A percentile compares a stretch with the other conserved stretches of the same genome.
These are phyloP conservation scores for Posidonia australis DNA, from an alignment of 106 monocot species.

Conservation along the genomic window DNA sequence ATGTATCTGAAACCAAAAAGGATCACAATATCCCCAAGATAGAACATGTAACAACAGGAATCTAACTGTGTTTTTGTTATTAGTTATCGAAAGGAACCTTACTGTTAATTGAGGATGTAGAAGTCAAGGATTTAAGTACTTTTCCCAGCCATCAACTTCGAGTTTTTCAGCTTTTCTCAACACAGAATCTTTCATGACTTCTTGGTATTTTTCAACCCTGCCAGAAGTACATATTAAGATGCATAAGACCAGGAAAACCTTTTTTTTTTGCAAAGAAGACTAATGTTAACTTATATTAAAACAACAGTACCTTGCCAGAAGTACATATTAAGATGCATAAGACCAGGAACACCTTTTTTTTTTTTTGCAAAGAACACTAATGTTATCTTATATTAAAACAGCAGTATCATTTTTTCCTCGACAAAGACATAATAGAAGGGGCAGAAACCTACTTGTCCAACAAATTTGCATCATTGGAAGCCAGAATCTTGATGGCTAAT, in stretches of 20 bases:
- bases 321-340: neutral
- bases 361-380: neutral
- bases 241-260: neutral
- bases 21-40: too few species aligned
- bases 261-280: neutral
- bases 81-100: too few species aligned
- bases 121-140: slow-evolving; percentile 44
- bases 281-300: too few species aligned
- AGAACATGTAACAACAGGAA: too few species aligned
- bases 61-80: too few species aligned
- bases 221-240: neutral
- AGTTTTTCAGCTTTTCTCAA: slow-evolving; percentile 72
- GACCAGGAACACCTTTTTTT: neutral
- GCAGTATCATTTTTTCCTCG: slow-evolving; percentile 5
- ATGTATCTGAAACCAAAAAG: too few species aligned
- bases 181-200: slow-evolving; percentile 58
- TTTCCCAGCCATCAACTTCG: slow-evolving; percentile 67
- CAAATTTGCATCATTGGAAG: slow-evolving; percentile 45
- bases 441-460: slow-evolving; percentile 39
- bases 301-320: slow-evolving; percentile 41
- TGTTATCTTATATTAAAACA: too few species aligned
- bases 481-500: slow-evolving; percentile 61
- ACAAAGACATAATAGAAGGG: neutral
- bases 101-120: neutral
- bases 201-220: slow-evolving; percentile 65